Conservation (phyloP, 768 basidiomycete species). For the Calocybe gangraenosa region DNA sequence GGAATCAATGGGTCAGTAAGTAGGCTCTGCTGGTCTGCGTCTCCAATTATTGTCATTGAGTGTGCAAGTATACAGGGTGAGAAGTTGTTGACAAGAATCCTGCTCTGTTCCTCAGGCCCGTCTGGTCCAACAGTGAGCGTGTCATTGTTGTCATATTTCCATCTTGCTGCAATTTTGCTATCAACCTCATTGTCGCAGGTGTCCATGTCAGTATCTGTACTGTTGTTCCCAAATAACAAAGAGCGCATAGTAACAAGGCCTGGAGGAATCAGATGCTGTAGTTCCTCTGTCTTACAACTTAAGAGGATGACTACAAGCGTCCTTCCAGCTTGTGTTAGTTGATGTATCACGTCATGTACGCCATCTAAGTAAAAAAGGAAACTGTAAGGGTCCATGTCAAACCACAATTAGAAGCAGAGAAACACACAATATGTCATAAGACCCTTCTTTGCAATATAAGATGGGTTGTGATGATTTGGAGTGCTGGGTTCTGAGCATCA, state of each 20-base stretch:
- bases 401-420: slow-evolving; percentile 8
- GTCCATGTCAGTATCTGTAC: slow-evolving; percentile 27
- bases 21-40: slow-evolving; percentile 47
- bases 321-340: slow-evolving; percentile 89
- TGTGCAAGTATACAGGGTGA: slow-evolving; percentile 55
- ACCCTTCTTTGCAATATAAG: slow-evolving; percentile 80
- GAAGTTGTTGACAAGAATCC: slow-evolving; percentile 69
- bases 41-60: slow-evolving; percentile 52
- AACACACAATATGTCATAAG: slow-evolving; percentile 92
- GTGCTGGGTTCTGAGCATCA: slow-evolving; percentile 69
- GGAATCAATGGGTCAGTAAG: slow-evolving; percentile 48
- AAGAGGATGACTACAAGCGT: slow-evolving; percentile 84
- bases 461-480: slow-evolving; percentile 80
- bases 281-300: slow-evolving; percentile 75
- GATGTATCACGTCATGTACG: slow-evolving; percentile 93
- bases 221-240: slow-evolving; percentile 31
- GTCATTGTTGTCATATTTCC: slow-evolving; percentile 70
- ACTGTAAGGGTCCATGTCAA: slow-evolving; percentile 4
- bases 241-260: slow-evolving; percentile 83
- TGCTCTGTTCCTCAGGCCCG: slow-evolving; percentile 64
- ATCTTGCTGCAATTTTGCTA: slow-evolving; percentile 47
- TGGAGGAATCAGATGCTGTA: slow-evolving; percentile 77
- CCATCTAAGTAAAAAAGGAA: slow-evolving; percentile 52
- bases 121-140: slow-evolving; percentile 47
- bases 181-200: slow-evolving; percentile 28